These are phyloP conservation scores for Annulohypoxylon moriforme DNA, from an alignment of 495 filamentous ascomycete genomes.

Conservation along the genomic window DNA sequence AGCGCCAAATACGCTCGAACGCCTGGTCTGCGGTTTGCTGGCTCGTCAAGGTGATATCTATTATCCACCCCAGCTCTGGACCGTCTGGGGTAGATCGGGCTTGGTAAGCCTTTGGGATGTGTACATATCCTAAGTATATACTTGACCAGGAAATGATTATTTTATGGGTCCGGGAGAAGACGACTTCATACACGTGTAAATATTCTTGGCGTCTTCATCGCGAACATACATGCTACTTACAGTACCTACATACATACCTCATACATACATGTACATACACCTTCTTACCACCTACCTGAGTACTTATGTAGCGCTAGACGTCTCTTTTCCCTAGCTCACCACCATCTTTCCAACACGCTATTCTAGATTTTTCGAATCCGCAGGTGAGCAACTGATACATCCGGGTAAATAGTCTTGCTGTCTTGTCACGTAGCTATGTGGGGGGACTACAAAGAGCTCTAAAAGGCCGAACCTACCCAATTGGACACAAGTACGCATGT, in stretches of 20 bases:
- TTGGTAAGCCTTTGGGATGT: neutral
- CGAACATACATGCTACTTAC: neutral
- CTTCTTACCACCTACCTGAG: too few relatives aligned
- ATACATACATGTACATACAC: neutral
- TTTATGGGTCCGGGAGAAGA: conserved; percentile 19
- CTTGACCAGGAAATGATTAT: conserved; percentile 2
- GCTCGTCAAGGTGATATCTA: conserved; percentile 14
- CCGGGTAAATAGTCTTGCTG: conserved; percentile 29
- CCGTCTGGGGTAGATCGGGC: conserved; percentile 16
- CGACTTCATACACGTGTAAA: conserved; percentile 4
- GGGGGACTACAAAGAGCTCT: neutral
- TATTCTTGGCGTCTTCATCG: conserved; percentile 5
- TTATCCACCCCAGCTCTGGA: conserved; percentile 18
- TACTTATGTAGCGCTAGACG: neutral
- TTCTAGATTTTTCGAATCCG: conserved; percentile 5
- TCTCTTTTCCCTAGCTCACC: neutral
- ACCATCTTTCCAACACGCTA: neutral
- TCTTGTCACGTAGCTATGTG: neutral
- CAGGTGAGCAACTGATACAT: conserved; percentile 22
- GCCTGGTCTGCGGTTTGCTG: neutral
- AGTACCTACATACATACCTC: neutral
- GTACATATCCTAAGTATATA: neutral
- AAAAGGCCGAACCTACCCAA: conserved; percentile 1
- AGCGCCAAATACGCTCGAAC: conserved; percentile 9
- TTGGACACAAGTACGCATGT: neutral